Evolutionary conservation across 176 grass and related monocot genomes (phyloP).

Genomic region (Olyra latifolia): DNA sequence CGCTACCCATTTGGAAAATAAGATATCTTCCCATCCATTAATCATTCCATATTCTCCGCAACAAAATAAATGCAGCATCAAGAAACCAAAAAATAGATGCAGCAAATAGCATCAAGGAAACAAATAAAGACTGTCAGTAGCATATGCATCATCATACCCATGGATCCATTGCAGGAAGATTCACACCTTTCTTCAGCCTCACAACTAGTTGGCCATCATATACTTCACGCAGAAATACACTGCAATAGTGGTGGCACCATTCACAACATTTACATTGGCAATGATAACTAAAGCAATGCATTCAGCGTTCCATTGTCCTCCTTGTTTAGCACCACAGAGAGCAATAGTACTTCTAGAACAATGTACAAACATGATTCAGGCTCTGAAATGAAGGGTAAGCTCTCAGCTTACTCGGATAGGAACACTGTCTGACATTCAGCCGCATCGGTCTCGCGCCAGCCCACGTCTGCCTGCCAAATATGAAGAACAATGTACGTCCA

Average conservation of each 20-base stretch:
- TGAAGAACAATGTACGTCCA: conserved; percentile 1
- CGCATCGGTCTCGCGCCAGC: conserved; percentile 83
- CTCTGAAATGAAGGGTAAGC: neutral
- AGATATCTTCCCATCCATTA: neutral
- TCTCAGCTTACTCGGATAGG: conserved; percentile 72
- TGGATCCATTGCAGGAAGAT: conserved; percentile 86
- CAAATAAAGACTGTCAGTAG: conserved; percentile 1
- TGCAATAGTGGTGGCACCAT: conserved; percentile 30
- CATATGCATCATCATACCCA: conserved; percentile 68
- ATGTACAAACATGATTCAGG: neutral
- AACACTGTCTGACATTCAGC: conserved; percentile 84
- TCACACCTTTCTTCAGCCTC: conserved; percentile 74
- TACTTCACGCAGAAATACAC: conserved; percentile 80
- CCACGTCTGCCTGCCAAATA: conserved; percentile 53
- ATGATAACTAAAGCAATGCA: neutral
- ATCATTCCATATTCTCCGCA: neutral
- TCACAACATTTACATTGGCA: neutral
- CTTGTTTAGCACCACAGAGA: neutral
- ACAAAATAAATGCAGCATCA: neutral
- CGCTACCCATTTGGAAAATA: neutral
- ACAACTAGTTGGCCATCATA: conserved; percentile 80
- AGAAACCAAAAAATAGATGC: conserved; percentile 7
- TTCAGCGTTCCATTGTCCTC: neutral
- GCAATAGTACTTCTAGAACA: neutral
- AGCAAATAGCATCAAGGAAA: neutral